Base-by-base conservation (phyloP, 176 grass and related monocot genomes). In the Oryza coarctata region DNA sequence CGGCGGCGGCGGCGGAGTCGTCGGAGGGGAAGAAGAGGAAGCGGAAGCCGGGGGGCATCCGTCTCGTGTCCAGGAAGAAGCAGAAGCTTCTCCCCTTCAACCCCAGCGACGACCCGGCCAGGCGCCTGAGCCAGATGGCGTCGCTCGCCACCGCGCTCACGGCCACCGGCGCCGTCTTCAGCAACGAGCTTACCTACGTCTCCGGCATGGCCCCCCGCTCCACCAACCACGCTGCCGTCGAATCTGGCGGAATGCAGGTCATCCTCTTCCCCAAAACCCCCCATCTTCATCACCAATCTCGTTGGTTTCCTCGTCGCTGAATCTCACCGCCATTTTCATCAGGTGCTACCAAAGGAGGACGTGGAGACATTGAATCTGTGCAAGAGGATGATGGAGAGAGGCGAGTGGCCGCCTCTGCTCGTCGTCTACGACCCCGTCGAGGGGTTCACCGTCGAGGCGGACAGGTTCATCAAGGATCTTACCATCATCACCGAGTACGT, bases 401-500 rank as follows among this genome's bases (percentile, higher is more conserved):
- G 93, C 27, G 89, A 95, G 65, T 95, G 96, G 65, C 91, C 93
- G 12, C 93, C 96, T 26, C 87, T 99, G 3, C 62, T 87, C 12
- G 93, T 99, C 5, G 93, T 93, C 25, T 92, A 88, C 45, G 96
- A 99, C 80, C 79, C 91, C 10, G 50, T 93, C 1, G 93, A 99
- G 82, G 96, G 93, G 84, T 99, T 99, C 64, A 95, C 96, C 3
- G 96, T 99, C 4, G 90, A 93, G 89, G 96, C 93, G 1, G 96
- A 99, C 62, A 77, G 89, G 22, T 73, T 39, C 87, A 95, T 99
- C 83, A 85, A 26, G 45, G 96, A 99, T 83, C 70, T 93, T 32
- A 99, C 93, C 49, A 99, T 99, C 82, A 92, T 99, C 74, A 99
- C 96, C 3, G 96, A 95, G 81, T 99, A 99, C 23, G 93, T 99